A percentile compares a stretch with the other conserved stretches of the same genome.
Conservation (phyloP, 345 rosid genomes). For the Salix udensis region DNA sequence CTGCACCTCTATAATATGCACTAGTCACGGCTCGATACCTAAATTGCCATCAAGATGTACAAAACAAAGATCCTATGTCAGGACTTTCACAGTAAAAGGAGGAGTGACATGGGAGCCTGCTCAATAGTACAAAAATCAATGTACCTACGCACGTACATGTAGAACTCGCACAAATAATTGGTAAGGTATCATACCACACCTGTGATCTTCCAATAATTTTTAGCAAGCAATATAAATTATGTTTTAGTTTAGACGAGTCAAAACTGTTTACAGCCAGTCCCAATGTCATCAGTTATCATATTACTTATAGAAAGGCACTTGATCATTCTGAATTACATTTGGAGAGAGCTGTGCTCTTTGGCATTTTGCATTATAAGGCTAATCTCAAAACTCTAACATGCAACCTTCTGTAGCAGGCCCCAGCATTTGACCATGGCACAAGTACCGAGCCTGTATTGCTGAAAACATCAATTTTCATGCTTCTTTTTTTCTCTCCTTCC, state of each 20-base stretch:
- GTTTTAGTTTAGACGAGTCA: neutral
- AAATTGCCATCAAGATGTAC: constrained; percentile 7
- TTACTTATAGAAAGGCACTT: too few relatives aligned
- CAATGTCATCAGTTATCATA: neutral
- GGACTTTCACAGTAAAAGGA: neutral
- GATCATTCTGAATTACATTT: too few relatives aligned
- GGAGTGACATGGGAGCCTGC: neutral
- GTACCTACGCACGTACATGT: neutral
- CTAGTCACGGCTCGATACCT: constrained; percentile 69
- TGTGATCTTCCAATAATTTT: neutral
- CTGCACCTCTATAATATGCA: constrained; percentile 67
- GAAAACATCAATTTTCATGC: neutral
- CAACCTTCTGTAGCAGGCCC: too few relatives aligned
- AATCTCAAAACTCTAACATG: too few relatives aligned
- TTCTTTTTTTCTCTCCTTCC: neutral
- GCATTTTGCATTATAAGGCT: too few relatives aligned
- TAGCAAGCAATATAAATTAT: neutral
- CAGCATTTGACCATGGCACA: too few relatives aligned
- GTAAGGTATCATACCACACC: neutral
- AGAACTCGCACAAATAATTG: neutral
- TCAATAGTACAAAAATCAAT: neutral
- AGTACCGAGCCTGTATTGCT: neutral
- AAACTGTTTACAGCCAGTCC: neutral
- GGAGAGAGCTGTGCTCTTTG: too few relatives aligned
- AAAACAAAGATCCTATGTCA: constrained; percentile 1